Conservation (phyloP, 2,329 filamentous ascomycete genomes). For the Botryosphaeria dothidea region DNA sequence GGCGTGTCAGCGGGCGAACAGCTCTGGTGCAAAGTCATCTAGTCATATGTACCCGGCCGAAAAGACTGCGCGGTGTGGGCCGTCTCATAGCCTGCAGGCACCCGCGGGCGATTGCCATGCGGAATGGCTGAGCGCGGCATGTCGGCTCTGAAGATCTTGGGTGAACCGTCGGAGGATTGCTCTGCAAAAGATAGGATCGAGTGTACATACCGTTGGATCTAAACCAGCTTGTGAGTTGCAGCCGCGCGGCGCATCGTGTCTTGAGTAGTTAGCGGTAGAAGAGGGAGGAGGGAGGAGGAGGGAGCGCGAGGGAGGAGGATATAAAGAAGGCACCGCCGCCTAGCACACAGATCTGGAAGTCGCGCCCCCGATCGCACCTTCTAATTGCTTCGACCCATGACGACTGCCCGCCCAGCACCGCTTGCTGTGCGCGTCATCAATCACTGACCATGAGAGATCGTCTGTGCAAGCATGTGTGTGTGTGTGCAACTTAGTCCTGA, state of each 20-base stretch:
- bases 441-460: too few species aligned
- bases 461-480: too few species aligned
- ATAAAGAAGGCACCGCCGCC: background rate
- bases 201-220: background rate
- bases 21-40: background rate
- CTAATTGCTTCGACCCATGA: background rate
- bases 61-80: background rate
- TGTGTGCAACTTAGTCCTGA: too few species aligned
- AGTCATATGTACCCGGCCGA: background rate
- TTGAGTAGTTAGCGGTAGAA: background rate
- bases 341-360: background rate
- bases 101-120: conserved; percentile 15
- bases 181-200: background rate
- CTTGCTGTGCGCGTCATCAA: background rate
- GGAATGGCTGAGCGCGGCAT: conserved; percentile 13
- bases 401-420: background rate
- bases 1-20: background rate
- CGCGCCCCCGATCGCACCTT: background rate
- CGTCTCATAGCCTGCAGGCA: conserved; percentile 6
- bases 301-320: background rate
- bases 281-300: background rate
- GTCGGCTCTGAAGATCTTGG: background rate
- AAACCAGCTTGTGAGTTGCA: background rate
- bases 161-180: background rate
- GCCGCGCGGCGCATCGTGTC: background rate